These are phyloP conservation scores for Oryza glumipatula DNA, from an alignment of 176 grass and related monocot genomes.

Conservation along the genomic window DNA sequence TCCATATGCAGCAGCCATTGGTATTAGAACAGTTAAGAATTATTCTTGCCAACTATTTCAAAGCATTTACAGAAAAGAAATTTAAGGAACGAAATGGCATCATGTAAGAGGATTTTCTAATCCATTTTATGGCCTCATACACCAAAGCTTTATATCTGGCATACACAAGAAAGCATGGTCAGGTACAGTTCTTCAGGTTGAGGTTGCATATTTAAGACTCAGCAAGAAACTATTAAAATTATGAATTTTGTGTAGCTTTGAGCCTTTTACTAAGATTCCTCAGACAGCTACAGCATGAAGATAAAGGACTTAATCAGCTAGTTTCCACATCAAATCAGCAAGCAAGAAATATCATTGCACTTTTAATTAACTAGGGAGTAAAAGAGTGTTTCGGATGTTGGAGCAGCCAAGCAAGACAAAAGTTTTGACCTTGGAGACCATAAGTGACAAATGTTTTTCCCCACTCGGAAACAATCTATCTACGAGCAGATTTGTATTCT, in stretches of 20 bases:
- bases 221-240: background rate
- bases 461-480: conserved; percentile 3
- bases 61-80: background rate
- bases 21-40: background rate
- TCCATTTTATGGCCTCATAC: background rate
- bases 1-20: background rate
- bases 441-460: background rate
- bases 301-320: background rate
- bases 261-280: background rate
- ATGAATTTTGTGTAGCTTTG: background rate
- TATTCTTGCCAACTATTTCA: background rate
- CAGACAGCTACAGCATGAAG: background rate
- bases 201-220: conserved; percentile 15
- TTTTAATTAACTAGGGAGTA: background rate
- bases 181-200: background rate
- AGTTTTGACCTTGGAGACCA: conserved; percentile 5
- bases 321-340: background rate
- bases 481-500: background rate
- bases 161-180: background rate
- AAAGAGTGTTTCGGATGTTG: background rate
- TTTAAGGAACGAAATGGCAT: conserved; percentile 9
- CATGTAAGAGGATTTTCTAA: background rate
- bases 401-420: background rate
- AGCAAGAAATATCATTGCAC: background rate
- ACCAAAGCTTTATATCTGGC: background rate